Evolutionary conservation across 495 filamentous ascomycete species (phyloP), one percentile per base, ranked within the genome.

Genomic region (Talaromyces trachyspermus): DNA sequence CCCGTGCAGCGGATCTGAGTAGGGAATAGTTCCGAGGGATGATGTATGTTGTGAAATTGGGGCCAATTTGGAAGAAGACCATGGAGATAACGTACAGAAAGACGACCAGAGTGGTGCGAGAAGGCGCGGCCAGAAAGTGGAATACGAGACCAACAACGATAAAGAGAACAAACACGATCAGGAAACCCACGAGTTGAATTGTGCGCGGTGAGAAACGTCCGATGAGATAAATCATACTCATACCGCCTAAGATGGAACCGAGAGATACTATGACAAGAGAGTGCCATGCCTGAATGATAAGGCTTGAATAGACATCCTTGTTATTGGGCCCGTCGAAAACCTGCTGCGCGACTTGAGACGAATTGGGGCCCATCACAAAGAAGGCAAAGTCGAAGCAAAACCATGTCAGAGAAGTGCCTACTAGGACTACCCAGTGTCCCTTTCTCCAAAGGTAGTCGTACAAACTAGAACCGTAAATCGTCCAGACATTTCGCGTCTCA

Each of bases 41-140:
- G 48, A 83, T 81, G 54, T 82, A 84, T 1, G 74, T 79, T 24
- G 79, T 75, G 18, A 74, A 75, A 52, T 81, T 83, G 25, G 78
- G 77, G 27, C 69, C 68, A 66, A 42, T 32, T 22, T 84, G 83
- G 62, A 84, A 85, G n/a, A 83, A 51, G 0, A 79, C 55, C 56
- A 85, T 76, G 15, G 72, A 75, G 17, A 85, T 35, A 18, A 78
- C 69, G 49, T 82, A 84, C 2, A 86, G 53, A 0, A 66, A 60
- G 6, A 85, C 71, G 8, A 71, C 72, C 4, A 69, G 57, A 0
- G 68, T 61, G 9, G 72, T 54, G 5, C 59, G 63, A 12, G 66
- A 54, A 15, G 27, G 27, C 20, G 30, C 30, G 20, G 30, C 26
- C 6, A 48, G 32, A 19, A 48, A 37, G 0, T 29, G 30, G 48